These are phyloP conservation scores for Mucor saturninus DNA, from an alignment of 371 early-diverging fungal genomes.

Conservation along the genomic window DNA sequence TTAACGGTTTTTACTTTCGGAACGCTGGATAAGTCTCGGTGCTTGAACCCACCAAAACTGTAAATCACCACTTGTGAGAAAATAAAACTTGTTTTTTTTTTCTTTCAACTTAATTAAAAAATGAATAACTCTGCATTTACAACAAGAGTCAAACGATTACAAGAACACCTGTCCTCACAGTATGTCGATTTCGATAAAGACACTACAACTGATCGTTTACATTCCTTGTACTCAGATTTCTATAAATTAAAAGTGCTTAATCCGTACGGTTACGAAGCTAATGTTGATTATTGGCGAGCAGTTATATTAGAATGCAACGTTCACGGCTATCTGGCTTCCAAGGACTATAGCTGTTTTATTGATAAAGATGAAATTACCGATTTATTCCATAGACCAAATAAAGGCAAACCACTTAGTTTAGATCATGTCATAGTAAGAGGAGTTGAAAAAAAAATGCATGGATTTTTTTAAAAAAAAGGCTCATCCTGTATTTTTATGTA, in stretches of 20 bases:
- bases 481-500: background rate
- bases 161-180: slow-evolving; percentile 24
- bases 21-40: no score
- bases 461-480: background rate
- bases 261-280: slow-evolving; percentile 34
- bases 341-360: slow-evolving; percentile 23
- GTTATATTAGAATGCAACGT: slow-evolving; percentile 29
- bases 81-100: background rate
- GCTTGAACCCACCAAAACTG: no score
- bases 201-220: slow-evolving; percentile 24
- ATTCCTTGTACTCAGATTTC: slow-evolving; percentile 39
- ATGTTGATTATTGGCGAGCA: slow-evolving; percentile 33
- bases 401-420: slow-evolving; percentile 29
- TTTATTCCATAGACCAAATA: slow-evolving; percentile 19
- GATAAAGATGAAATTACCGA: slow-evolving; percentile 18
- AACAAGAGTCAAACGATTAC: slow-evolving; percentile 11
- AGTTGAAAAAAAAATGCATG: background rate
- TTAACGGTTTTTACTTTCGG: background rate
- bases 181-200: slow-evolving; percentile 31
- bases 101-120: no score
- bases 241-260: slow-evolving; percentile 29
- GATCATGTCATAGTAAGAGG: slow-evolving; percentile 28
- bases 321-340: slow-evolving; percentile 31
- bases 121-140: slow-evolving; percentile 5
- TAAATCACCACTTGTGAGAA: no score